phyloP scores from a whole-genome alignment of 2,329 filamentous ascomycete species.

The Periconia sp. region DNA sequence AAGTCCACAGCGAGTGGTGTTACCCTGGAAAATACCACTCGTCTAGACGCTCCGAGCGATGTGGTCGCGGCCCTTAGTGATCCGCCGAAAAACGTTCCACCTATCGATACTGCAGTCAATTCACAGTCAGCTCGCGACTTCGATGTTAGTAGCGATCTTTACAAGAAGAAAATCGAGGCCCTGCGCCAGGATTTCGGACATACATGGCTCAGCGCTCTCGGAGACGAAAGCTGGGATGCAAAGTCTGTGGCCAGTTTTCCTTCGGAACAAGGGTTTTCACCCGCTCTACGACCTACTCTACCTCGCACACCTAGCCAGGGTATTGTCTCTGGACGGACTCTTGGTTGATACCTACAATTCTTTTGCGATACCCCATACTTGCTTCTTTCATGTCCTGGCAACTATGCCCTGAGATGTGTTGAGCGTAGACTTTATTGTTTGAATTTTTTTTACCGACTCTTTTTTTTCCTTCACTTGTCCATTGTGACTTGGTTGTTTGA shows the following conservation, averaged over 20 bases:
- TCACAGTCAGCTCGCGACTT: slow-evolving; percentile 51
- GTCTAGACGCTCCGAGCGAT: slow-evolving; percentile 28
- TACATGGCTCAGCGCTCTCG: slow-evolving; percentile 82
- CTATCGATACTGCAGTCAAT: slow-evolving; percentile 32
- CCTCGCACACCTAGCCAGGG: slow-evolving; percentile 41
- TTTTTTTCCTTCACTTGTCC: slow-evolving; percentile 1
- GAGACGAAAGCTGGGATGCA: slow-evolving; percentile 67
- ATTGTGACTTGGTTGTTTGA: slow-evolving; percentile 17
- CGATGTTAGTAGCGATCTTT: slow-evolving; percentile 73
- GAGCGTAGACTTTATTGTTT: background rate
- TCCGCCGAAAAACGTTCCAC: slow-evolving; percentile 33
- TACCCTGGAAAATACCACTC: slow-evolving; percentile 19
- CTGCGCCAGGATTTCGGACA: slow-evolving; percentile 83
- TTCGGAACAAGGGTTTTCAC: slow-evolving; percentile 33
- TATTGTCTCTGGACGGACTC: slow-evolving; percentile 43
- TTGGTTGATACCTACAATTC: slow-evolving; percentile 28
- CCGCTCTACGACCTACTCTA: slow-evolving; percentile 32
- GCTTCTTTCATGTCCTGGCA: slow-evolving; percentile 20
- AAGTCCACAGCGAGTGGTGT: slow-evolving; percentile 9
- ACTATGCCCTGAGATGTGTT: background rate
- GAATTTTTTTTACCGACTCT: background rate
- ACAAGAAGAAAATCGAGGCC: slow-evolving; percentile 84
- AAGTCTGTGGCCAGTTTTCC: slow-evolving; percentile 34
- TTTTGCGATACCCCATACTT: slow-evolving; percentile 43
- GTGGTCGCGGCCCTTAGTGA: slow-evolving; percentile 25